These are phyloP conservation scores for Ogataea populi-albae DNA, from an alignment of 805 yeast genomes.

Conservation along the genomic window DNA sequence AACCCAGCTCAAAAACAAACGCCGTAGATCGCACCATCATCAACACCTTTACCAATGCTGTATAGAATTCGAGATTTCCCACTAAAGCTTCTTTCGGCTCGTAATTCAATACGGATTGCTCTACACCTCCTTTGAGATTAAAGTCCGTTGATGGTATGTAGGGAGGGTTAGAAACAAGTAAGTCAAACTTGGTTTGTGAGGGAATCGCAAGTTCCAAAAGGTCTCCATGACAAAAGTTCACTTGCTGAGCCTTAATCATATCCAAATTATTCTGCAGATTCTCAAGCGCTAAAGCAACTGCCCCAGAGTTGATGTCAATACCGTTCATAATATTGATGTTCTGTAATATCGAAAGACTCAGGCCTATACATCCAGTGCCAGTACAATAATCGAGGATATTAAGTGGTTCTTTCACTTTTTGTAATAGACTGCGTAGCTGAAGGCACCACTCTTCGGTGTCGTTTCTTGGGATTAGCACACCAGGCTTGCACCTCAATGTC, in stretches of 20 bases:
- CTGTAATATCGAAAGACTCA: constrained; percentile 41
- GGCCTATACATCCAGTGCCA: constrained; percentile 85
- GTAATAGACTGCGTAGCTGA: constrained; percentile 34
- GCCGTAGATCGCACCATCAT: constrained; percentile 42
- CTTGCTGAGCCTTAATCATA: constrained; percentile 6
- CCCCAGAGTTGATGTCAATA: constrained; percentile 54
- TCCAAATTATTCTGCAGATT: constrained; percentile 34
- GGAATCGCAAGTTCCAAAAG: constrained; percentile 13
- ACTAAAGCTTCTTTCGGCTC: constrained; percentile 82
- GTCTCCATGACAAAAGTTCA: constrained; percentile 22
- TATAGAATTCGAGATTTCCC: constrained; percentile 73
- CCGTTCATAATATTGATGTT: constrained; percentile 33
- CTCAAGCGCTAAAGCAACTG: constrained; percentile 47
- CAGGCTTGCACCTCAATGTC: constrained; percentile 53
- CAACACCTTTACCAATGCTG: constrained; percentile 47
- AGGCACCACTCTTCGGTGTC: constrained; percentile 92
- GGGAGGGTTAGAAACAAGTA: constrained; percentile 89
- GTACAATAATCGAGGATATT: constrained; percentile 70
- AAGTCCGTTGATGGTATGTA: constrained; percentile 59
- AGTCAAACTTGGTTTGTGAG: constrained; percentile 33
- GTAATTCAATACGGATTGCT: constrained; percentile 59
- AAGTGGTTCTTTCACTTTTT: constrained; percentile 12
- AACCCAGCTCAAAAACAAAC: constrained; percentile 79
- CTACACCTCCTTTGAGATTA: constrained; percentile 41
- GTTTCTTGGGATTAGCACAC: constrained; percentile 87